These are phyloP conservation scores for Anastatica hierochuntica DNA, from an alignment of 345 rosid genomes.

Conservation along the genomic window DNA sequence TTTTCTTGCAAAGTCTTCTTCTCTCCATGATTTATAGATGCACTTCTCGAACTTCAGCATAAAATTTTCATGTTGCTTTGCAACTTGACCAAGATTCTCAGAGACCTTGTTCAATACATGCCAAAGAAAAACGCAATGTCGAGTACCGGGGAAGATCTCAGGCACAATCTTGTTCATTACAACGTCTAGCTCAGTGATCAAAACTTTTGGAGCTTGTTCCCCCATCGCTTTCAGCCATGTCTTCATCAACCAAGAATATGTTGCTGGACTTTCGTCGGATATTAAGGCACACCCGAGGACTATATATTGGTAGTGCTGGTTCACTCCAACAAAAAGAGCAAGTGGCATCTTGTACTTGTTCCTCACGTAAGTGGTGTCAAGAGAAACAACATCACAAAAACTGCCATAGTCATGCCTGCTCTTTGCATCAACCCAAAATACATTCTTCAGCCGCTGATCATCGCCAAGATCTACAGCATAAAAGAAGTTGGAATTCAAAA, in stretches of 20 bases:
- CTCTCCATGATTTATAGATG: conserved; percentile 55
- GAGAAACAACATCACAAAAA: conserved; percentile 54
- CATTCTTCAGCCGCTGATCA: conserved; percentile 47
- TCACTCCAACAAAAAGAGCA: conserved; percentile 51
- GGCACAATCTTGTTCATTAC: conserved; percentile 34
- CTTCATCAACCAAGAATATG: conserved; percentile 56
- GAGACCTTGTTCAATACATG: conserved; percentile 43
- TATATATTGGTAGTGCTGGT: conserved; percentile 56
- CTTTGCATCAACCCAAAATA: conserved; percentile 63
- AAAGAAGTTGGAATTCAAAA: conserved; percentile 50
- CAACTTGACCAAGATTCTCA: conserved; percentile 44
- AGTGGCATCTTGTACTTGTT: conserved; percentile 62
- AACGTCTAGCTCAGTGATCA: conserved; percentile 47
- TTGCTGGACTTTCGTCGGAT: conserved; percentile 45
- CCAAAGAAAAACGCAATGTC: conserved; percentile 53
- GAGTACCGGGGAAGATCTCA: conserved; percentile 39
- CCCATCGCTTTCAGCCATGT: conserved; percentile 63
- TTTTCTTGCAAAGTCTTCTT: conserved; percentile 43
- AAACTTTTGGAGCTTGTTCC: conserved; percentile 48
- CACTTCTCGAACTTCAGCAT: conserved; percentile 51
- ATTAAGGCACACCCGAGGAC: conserved; percentile 60
- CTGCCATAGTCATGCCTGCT: conserved; percentile 47
- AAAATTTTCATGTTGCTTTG: conserved; percentile 41
- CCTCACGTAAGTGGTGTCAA: conserved; percentile 46
- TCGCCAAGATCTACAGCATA: conserved; percentile 53